Conservation (phyloP, 345 rosid genomes). For the Fremontodendron californicum region DNA sequence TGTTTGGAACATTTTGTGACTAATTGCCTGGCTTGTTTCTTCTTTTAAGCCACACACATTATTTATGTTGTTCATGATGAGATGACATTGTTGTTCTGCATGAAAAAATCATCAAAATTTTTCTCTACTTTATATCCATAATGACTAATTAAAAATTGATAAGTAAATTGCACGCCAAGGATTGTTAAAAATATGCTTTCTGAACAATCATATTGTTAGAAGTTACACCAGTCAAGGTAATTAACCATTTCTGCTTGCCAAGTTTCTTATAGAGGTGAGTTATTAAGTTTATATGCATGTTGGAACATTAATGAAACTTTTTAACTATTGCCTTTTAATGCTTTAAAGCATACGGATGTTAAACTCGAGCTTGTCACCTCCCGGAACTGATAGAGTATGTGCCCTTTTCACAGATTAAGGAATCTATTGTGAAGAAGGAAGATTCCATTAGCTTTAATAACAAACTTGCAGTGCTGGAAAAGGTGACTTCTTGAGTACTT, state of each 20-base stretch:
- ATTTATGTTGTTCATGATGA: not conserved
- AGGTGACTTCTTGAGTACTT: constrained; percentile 33
- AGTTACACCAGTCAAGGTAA: not conserved
- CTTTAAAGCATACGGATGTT: not conserved
- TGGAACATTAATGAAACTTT: not conserved
- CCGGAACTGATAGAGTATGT: constrained; percentile 9
- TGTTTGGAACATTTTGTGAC: not conserved
- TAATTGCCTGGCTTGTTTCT: no score
- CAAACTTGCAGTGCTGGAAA: constrained; percentile 43
- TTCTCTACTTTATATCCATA: no score
- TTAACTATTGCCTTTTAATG: not conserved
- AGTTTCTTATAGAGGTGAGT: not conserved
- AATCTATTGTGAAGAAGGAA: constrained; percentile 28
- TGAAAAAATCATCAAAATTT: no score
- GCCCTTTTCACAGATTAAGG: constrained; percentile 49
- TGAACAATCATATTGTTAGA: not conserved
- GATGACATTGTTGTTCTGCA: no score
- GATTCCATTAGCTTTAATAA: constrained; percentile 29
- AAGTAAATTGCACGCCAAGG: not conserved
- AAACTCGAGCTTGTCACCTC: not conserved
- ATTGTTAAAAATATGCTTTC: not conserved
- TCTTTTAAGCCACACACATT: not conserved
- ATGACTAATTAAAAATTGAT: not conserved
- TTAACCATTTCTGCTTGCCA: not conserved
- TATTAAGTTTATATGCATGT: not conserved